These are phyloP conservation scores for Penicillium tannophilum DNA, from an alignment of 495 filamentous ascomycete species.

Conservation along the genomic window DNA sequence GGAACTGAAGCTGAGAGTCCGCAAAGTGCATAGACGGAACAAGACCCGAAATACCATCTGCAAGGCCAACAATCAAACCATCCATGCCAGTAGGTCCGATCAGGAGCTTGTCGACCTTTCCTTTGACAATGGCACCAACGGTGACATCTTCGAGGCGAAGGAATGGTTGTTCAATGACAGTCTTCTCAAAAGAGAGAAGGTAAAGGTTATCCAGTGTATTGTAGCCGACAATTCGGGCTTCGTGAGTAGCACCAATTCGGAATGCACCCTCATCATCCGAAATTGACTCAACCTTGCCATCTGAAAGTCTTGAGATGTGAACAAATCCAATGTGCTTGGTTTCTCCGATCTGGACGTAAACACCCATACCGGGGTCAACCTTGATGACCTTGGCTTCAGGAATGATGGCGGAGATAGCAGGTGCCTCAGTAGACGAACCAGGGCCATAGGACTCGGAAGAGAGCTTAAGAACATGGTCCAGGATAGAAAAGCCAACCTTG, in stretches of 20 bases:
- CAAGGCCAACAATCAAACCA: constrained; percentile 77
- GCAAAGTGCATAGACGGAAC: constrained; percentile 87
- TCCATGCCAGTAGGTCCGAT: constrained; percentile 71
- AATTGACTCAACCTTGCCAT: constrained; percentile 80
- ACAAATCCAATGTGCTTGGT: constrained; percentile 79
- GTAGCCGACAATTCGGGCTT: constrained; percentile 81
- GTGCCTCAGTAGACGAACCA: constrained; percentile 51
- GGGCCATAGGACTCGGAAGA: constrained; percentile 48
- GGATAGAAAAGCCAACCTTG: constrained; percentile 82
- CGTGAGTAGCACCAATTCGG: constrained; percentile 73
- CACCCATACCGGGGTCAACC: constrained; percentile 73
- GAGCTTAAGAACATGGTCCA: constrained; percentile 78
- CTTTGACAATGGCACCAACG: constrained; percentile 79
- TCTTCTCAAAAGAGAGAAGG: constrained; percentile 80
- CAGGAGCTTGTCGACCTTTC: constrained; percentile 81
- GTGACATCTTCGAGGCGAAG: constrained; percentile 85
- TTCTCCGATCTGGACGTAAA: constrained; percentile 80
- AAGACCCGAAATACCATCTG: constrained; percentile 82
- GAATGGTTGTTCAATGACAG: constrained; percentile 82
- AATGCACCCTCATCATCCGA: constrained; percentile 74
- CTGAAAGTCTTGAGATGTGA: constrained; percentile 87
- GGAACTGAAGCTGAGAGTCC: constrained; percentile 84
- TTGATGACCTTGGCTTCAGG: constrained; percentile 74
- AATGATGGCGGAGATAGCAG: constrained; percentile 75
- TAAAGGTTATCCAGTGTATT: constrained; percentile 84